Conservation (phyloP, 805 yeast species). For the Zygosaccharomyces lentus region DNA sequence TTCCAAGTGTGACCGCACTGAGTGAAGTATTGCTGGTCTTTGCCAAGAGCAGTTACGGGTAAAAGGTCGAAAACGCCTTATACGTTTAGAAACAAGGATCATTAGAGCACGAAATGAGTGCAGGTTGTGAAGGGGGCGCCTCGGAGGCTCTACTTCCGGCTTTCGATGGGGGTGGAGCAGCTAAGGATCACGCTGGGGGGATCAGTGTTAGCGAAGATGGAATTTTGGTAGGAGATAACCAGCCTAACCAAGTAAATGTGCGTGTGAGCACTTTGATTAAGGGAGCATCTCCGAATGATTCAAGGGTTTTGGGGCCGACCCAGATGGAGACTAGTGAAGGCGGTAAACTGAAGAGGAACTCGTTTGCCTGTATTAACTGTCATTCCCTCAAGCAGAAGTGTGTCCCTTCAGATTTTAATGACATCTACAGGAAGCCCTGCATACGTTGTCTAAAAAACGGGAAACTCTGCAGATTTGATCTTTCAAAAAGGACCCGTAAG, state of each 20-base stretch:
- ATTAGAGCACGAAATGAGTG: constrained; percentile 5
- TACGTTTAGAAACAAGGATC: constrained; percentile 1
- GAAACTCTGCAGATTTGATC: constrained; percentile 62
- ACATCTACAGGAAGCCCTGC: constrained; percentile 63
- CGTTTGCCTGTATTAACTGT: constrained; percentile 45
- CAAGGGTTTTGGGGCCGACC: constrained; percentile 21
- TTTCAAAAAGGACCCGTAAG: constrained; percentile 52
- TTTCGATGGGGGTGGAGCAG: constrained; percentile 1
- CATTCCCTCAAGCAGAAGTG: constrained; percentile 82
- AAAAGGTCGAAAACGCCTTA: not conserved
- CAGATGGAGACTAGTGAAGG: constrained; percentile 20
- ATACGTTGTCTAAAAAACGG: constrained; percentile 63
- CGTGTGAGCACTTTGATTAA: constrained; percentile 14
- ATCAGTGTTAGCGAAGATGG: constrained; percentile 1
- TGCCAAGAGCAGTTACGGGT: not conserved
- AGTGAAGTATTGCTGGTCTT: not conserved
- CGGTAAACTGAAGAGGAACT: constrained; percentile 32
- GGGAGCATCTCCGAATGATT: constrained; percentile 27
- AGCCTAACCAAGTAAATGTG: constrained; percentile 5
- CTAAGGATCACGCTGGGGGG: not conserved
- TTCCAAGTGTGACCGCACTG: not conserved
- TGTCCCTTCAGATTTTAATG: constrained; percentile 49
- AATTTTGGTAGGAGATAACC: not conserved
- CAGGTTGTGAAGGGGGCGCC: constrained; percentile 5
- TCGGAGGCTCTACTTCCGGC: constrained; percentile 4